Conservation (phyloP, 768 basidiomycete species). For the Hortiboletus campestris region DNA sequence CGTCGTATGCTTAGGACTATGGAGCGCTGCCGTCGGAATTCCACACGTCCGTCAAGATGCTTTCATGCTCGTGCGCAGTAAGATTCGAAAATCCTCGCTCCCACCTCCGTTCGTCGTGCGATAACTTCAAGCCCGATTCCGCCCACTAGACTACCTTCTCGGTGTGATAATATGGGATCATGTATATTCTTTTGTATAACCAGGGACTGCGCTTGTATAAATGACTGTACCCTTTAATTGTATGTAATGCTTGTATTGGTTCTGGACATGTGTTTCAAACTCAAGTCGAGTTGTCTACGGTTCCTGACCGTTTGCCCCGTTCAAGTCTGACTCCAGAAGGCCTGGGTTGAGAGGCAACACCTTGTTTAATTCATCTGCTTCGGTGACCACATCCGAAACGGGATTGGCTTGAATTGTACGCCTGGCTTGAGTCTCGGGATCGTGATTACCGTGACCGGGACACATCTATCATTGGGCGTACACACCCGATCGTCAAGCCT, state of each 20-base stretch:
- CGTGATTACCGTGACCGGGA: no score
- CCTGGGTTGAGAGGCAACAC: no score
- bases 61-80: constrained; percentile 13
- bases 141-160: constrained; percentile 14
- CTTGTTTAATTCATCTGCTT: background rate
- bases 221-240: constrained; percentile 16
- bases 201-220: constrained; percentile 22
- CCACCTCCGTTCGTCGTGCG: constrained; percentile 14
- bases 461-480: no score
- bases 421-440: background rate
- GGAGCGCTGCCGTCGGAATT: constrained; percentile 1
- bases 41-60: constrained; percentile 15
- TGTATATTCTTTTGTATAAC: constrained; percentile 35
- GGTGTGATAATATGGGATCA: constrained; percentile 28
- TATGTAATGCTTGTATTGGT: constrained; percentile 20
- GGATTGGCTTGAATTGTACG: background rate
- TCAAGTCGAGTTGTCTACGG: background rate
- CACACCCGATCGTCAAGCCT: no score
- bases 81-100: constrained; percentile 1
- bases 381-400: background rate
- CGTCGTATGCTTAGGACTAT: constrained; percentile 20
- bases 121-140: constrained; percentile 16
- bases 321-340: no score
- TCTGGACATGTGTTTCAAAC: background rate
- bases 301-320: no score